A percentile compares a stretch with the other conserved stretches of the same genome.
Conservation (phyloP, 2,329 filamentous ascomycete genomes). For the Colletotrichum lini region DNA sequence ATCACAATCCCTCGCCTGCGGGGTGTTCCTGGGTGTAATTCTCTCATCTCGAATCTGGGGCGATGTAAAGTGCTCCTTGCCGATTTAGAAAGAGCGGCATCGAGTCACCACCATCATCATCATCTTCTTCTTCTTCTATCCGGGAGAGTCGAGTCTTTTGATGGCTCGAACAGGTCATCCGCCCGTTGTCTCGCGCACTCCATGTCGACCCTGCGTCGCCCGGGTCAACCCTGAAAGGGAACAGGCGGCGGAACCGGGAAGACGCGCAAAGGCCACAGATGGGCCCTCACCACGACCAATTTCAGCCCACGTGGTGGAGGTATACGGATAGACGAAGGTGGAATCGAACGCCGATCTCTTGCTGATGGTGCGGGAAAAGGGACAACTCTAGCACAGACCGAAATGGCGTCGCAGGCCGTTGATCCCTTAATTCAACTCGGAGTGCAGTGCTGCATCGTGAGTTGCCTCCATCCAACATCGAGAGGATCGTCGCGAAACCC, state of each 20-base stretch:
- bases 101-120: neutral
- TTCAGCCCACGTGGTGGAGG: slow-evolving; percentile 25
- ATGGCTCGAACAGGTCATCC: neutral
- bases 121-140: too few species aligned
- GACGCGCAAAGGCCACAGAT: slow-evolving; percentile 27
- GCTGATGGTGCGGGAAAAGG: slow-evolving; percentile 13
- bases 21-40: slow-evolving; percentile 17
- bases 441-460: neutral
- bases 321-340: neutral
- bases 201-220: neutral
- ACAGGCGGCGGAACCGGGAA: neutral
- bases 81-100: neutral
- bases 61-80: neutral
- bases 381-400: slow-evolving; percentile 21
- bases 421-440: slow-evolving; percentile 23
- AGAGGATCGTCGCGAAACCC: neutral
- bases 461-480: neutral
- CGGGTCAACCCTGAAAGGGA: neutral
- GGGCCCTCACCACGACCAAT: slow-evolving; percentile 18
- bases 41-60: slow-evolving; percentile 18
- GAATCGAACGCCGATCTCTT: slow-evolving; percentile 27
- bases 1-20: slow-evolving; percentile 12
- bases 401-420: slow-evolving; percentile 27
- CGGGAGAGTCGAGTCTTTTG: neutral
- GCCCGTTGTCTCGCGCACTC: neutral